Evolutionary conservation across 805 yeast species (phyloP).

Genomic region (Maudiozyma barnettii): DNA sequence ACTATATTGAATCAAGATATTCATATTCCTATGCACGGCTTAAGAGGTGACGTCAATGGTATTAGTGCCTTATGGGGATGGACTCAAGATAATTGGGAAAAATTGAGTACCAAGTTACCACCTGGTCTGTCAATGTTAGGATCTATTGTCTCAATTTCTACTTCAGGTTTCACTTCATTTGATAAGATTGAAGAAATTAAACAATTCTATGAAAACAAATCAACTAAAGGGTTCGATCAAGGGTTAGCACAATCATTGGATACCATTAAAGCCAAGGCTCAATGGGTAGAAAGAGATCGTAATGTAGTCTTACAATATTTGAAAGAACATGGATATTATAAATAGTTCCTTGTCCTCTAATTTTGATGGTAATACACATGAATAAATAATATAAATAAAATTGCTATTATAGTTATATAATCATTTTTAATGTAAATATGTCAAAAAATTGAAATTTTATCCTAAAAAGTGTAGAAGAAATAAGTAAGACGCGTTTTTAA

Average conservation of each 20-base stretch:
- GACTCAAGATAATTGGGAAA: constrained; percentile 67
- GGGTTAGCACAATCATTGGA: constrained; percentile 59
- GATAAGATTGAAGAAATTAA: constrained; percentile 44
- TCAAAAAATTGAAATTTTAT: no score
- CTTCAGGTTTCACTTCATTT: constrained; percentile 50
- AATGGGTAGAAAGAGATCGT: constrained; percentile 52
- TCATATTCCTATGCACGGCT: constrained; percentile 66
- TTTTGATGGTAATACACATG: not conserved
- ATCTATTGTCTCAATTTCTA: constrained; percentile 53
- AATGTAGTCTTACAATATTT: constrained; percentile 42
- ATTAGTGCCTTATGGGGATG: constrained; percentile 64
- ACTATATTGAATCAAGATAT: constrained; percentile 62
- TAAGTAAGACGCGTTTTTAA: not conserved
- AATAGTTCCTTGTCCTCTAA: not conserved
- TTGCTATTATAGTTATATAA: no score
- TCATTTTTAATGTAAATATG: no score
- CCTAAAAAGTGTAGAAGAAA: no score
- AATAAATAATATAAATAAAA: not conserved
- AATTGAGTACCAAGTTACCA: constrained; percentile 56
- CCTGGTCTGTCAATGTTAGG: constrained; percentile 76
- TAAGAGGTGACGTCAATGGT: constrained; percentile 56
- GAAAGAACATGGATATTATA: constrained; percentile 15
- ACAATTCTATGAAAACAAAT: constrained; percentile 41
- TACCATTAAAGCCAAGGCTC: constrained; percentile 43
- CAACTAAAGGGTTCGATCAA: constrained; percentile 57